phyloP scores from a whole-genome alignment of 495 filamentous ascomycete species.

The Hypomontagnella monticulosa region DNA sequence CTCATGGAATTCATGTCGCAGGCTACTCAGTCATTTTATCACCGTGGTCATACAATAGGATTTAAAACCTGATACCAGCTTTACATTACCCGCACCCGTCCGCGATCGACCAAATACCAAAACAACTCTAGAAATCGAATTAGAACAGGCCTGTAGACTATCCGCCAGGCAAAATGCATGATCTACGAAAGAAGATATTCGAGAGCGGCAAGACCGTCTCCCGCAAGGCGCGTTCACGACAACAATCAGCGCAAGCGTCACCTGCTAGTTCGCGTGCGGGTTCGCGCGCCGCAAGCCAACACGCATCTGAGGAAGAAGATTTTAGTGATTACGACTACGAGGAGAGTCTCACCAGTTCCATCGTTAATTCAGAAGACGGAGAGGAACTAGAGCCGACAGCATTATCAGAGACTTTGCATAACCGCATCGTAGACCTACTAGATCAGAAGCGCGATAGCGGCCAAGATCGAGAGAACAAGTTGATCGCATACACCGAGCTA shows the following conservation, averaged over 20 bases:
- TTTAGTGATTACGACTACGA: slow-evolving; percentile 57
- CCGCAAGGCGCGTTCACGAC: slow-evolving; percentile 81
- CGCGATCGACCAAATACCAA: background rate
- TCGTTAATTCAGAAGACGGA: slow-evolving; percentile 60
- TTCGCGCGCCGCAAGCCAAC: slow-evolving; percentile 71
- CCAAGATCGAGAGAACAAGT: slow-evolving; percentile 79
- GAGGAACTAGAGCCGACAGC: slow-evolving; percentile 56
- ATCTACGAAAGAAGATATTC: slow-evolving; percentile 80
- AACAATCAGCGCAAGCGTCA: slow-evolving; percentile 70
- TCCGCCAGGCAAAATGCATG: slow-evolving; percentile 65
- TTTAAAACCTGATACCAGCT: slow-evolving; percentile 44
- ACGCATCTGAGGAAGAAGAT: slow-evolving; percentile 83
- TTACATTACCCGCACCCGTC: background rate
- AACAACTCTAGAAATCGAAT: background rate
- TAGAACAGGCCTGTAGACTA: slow-evolving; percentile 8
- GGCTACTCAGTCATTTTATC: slow-evolving; percentile 26
- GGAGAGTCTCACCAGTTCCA: slow-evolving; percentile 57
- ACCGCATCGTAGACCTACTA: slow-evolving; percentile 81
- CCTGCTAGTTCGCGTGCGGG: slow-evolving; percentile 56
- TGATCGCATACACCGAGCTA: slow-evolving; percentile 74
- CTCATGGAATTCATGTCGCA: slow-evolving; percentile 49
- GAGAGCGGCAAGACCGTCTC: slow-evolving; percentile 94
- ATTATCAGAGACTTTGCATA: slow-evolving; percentile 73
- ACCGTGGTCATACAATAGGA: slow-evolving; percentile 38
- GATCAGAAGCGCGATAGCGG: slow-evolving; percentile 86